Base-by-base conservation (phyloP, 2,329 filamentous ascomycete species). In the Pleoardoris graminearum region DNA sequence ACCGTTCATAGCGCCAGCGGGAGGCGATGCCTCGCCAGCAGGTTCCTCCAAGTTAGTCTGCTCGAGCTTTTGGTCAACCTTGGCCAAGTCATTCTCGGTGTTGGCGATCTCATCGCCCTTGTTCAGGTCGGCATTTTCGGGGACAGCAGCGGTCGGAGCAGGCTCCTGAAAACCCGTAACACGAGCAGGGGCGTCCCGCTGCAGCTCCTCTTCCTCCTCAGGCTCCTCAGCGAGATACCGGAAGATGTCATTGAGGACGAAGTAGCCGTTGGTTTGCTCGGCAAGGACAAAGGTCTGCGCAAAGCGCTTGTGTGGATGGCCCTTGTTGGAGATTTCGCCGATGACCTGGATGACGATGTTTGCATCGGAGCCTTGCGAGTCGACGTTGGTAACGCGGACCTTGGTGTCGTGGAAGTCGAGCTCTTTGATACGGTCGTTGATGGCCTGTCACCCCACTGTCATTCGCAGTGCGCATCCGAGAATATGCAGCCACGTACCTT, bases 291-390 rank as follows among this genome's bases (percentile, higher is more conserved):
- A 99, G 47, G 93, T 97, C 82, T 99, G 94, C 35, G 92, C 89
- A 70, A 99, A 99, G 76, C 97, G 97, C 80, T 90, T 92, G 68
- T 93, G 90, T 53, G 94, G 90, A 59, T 87, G 87, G 43, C 85
- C 86, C 76, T 95, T 95, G 84, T 96, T 97, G 67, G 92, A 96
- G 68, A 94, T 95, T 78, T 97, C 93, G 61, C 94, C 94, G 71
- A 99, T 97, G 67, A 97, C 94, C 76, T 96, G 92, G 68, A 99
- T 95, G 66, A 99, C 87, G 64, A 99, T 97, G 78, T 92, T 95
- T 57, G 92, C 86, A 74, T 87, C 89, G 8, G 93, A 97, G 58
- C 88, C 88, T 77, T 99, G 93, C 16, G 92, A 93, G 76, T 99
- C 94, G 69, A 99, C 94, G 70, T 99, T 99, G 75, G 93, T 89